Evolutionary conservation across 257 asterid genomes (phyloP), one percentile per base, ranked within the genome.

Genomic region (Capsicum pubescens): DNA sequence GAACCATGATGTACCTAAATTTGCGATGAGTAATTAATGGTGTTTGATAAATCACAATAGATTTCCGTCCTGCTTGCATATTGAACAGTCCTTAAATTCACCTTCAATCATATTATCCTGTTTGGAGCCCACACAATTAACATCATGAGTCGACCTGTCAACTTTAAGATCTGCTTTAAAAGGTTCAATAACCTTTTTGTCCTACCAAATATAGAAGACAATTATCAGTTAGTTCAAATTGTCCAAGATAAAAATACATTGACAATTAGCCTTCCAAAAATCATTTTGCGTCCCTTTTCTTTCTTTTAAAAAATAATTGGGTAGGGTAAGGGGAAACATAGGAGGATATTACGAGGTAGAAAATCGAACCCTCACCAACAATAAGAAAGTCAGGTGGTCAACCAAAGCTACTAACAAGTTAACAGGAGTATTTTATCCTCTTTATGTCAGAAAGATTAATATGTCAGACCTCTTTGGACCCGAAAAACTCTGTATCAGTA

Each of bases 21-120:
- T 32, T 64, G 12, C 71, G 12, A 64, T 32, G n/a, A 15, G 48
- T 64, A 66, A 66, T n/a, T 19, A 84, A 32, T 52, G 46, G 82
- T 35, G 12, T 15, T 67, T 67, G 76, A 67, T 36, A 16, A 74
- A 87, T 87, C 80, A 87, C 90, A 87, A 56, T 84, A 85, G 85
- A 72, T 80, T 36, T 87, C 88, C 87, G 42, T 81, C 85, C 39
- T 48, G 21, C 15, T 81, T 64, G 74, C 87, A 85, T 68, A 21
- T 48, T 5, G 63, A 8, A 48, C 90, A 83, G 67, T 48, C 71
- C 82, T 46, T 63, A 10, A 26, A 58, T 69, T 71, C 88, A 46
- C 78, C 69, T 80, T 54, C 88, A 50, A 44, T 61, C 68, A 55
- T 59, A 57, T 35, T 13, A 67, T 55, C 87, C 68, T 80, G 57